Evolutionary conservation across 495 filamentous ascomycete genomes (phyloP), one percentile per base, ranked within the genome.

Genomic region (Podospora pseudocomata): DNA sequence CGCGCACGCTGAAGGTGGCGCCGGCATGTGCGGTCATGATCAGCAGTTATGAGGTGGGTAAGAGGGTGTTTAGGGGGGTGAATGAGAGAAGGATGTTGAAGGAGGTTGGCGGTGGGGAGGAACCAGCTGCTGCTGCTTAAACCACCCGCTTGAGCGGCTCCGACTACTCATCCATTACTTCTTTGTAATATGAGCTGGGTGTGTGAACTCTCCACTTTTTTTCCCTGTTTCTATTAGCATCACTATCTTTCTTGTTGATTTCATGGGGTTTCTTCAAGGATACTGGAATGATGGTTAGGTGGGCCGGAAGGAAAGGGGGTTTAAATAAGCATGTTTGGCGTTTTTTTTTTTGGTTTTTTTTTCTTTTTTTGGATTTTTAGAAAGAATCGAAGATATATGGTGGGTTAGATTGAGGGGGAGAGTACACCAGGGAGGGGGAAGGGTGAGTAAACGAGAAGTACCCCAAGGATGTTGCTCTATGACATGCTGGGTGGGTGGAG

Each of bases 1-100:
- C 95, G 0, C 83, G 95, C 49, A 97, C 92, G 70, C 80, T 99
- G 59, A 98, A 98, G 73, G 94, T 98, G 5, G 94, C 95, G 13
- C 95, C 95, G 1, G 93, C 94, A 16, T 98, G 95, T 79, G 95
- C 96, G n/a, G 97, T 99, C 73, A 99, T 99, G 95, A 99, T 99
- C 70, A 96, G 92, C 66, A 96, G 88, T 66, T 99, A 98, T 73
- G 95, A 99, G 79, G 85, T 98, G 26, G 93, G 96, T 13, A 99
- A 99, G 86, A 90, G 89, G 76, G 90, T 90, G 77, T 94, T 95
- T 6, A 81, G 86, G 66, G 86, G 86, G 23, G 88, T 92, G 65
- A 97, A 99, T 72, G 90, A 94, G 74, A 70, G 23, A 15, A 63
- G 34, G 59, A n/a, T 68, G 65, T 30, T 11, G 30, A 60, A 49